A percentile compares a stretch with the other conserved stretches of the same genome.
Conservation (phyloP, 148 eudicot genomes). For the Fagopyrum esculentum region DNA sequence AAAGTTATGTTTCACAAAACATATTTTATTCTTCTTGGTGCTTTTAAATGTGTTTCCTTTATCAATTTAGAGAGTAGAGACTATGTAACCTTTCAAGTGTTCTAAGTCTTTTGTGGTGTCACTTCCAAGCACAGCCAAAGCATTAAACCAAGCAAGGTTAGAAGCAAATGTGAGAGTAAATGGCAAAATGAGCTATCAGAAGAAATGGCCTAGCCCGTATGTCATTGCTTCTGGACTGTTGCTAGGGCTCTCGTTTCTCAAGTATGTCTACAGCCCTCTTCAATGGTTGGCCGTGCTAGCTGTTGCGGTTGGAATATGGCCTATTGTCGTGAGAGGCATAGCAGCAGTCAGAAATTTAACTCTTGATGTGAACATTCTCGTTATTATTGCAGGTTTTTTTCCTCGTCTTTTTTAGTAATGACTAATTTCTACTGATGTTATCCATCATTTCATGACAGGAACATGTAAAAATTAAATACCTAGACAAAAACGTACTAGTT, state of each 20-base stretch:
- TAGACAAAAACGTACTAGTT: neutral
- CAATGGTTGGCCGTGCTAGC: slow-evolving; percentile 67
- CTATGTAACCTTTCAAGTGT: neutral
- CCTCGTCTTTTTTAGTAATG: neutral
- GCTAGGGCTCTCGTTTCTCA: slow-evolving; percentile 51
- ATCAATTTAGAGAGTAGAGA: neutral
- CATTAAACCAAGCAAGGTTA: slow-evolving; percentile 60
- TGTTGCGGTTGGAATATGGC: slow-evolving; percentile 59
- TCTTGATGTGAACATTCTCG: slow-evolving; percentile 65
- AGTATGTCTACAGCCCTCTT: slow-evolving; percentile 53
- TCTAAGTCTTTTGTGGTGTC: neutral
- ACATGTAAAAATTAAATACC: neutral
- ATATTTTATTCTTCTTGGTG: neutral
- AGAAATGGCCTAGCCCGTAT: slow-evolving; percentile 80
- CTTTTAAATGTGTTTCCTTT: neutral
- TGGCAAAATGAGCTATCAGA: slow-evolving; percentile 35
- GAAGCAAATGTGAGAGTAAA: slow-evolving; percentile 68
- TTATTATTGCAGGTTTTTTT: slow-evolving; percentile 59
- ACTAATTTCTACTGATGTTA: neutral
- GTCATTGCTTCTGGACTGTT: slow-evolving; percentile 53
- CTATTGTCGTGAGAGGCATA: slow-evolving; percentile 38
- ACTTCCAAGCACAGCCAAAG: slow-evolving; percentile 48
- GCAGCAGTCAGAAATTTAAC: slow-evolving; percentile 47
- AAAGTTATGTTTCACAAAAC: slow-evolving; percentile 4
- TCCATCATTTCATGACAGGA: neutral